Percentiles rank a stretch among this genome's conserved stretches.
These are phyloP conservation scores for Arabidopsis suecica DNA, from an alignment of 345 rosid species.

Conservation along the genomic window DNA sequence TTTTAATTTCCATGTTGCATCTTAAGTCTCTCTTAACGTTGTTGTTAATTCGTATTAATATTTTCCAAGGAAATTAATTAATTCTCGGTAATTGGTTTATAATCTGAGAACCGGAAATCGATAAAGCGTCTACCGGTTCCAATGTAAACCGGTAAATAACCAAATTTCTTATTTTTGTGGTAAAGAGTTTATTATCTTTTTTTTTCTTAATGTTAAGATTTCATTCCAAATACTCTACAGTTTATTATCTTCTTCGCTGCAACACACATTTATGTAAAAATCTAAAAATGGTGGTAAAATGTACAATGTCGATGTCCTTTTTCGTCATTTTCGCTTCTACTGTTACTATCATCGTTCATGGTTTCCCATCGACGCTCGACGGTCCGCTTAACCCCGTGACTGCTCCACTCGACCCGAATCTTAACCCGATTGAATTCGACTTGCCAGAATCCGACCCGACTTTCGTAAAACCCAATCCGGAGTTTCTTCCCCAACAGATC, in stretches of 20 bases:
- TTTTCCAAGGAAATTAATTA: neutral
- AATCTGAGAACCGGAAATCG: conserved; percentile 13
- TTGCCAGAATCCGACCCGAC: conserved; percentile 78
- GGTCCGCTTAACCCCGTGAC: conserved; percentile 85
- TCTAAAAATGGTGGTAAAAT: conserved; percentile 28
- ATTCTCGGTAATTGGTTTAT: conserved; percentile 4
- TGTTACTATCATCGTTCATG: conserved; percentile 35
- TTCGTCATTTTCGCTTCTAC: conserved; percentile 16
- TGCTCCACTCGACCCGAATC: conserved; percentile 61
- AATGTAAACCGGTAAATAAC: neutral
- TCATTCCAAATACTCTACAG: too few species aligned
- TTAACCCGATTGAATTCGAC: conserved; percentile 70
- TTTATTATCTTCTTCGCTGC: conserved; percentile 29
- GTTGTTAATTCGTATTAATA: neutral
- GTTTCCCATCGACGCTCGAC: conserved; percentile 59
- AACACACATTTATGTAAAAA: neutral
- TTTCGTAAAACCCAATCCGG: conserved; percentile 47
- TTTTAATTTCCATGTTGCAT: conserved; percentile 6
- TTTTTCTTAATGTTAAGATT: too few species aligned
- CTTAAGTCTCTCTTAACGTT: conserved; percentile 1
- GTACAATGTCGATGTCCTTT: conserved; percentile 3
- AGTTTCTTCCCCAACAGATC: conserved; percentile 74
- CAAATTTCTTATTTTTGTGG: neutral
- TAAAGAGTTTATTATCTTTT: neutral
- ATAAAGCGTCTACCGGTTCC: conserved; percentile 12